A percentile compares a stretch with the other conserved stretches of the same genome.
Evolutionary conservation across 768 basidiomycete genomes (phyloP).

Genomic region (Suillus tomentosus): DNA sequence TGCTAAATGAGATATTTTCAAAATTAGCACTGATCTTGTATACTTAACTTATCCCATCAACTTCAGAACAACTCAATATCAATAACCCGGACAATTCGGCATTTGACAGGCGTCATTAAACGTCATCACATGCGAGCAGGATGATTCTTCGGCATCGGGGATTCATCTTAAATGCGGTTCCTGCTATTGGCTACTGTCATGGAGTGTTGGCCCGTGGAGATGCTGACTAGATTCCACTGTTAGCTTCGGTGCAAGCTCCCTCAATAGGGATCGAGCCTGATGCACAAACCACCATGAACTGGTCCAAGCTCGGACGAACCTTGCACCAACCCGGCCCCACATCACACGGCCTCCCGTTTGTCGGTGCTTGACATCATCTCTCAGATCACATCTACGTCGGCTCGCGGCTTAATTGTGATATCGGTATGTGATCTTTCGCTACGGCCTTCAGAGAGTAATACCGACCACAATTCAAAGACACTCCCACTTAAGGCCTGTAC

Average conservation of each 20-base stretch:
- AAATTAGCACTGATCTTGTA: neutral
- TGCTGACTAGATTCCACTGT: neutral
- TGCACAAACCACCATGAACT: neutral
- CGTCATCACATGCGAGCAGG: neutral
- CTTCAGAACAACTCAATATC: neutral
- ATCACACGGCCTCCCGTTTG: neutral
- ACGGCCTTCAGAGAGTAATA: neutral
- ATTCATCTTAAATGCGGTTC: neutral
- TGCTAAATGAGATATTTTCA: neutral
- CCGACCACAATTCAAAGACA: neutral
- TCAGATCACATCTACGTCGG: neutral
- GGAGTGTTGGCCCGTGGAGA: neutral
- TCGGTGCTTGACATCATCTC: neutral
- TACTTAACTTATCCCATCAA: neutral
- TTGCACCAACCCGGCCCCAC: too few species aligned
- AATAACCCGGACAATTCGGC: neutral
- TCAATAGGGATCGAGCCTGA: neutral
- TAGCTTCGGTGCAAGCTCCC: neutral
- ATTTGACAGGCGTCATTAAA: neutral
- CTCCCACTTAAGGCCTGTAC: neutral
- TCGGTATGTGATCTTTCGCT: neutral
- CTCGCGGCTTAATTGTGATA: neutral
- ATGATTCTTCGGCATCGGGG: conserved; percentile 5
- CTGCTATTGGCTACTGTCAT: neutral
- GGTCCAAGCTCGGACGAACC: neutral